phyloP scores from a whole-genome alignment of 306 rosid genomes.

The Hippophae tibetana region DNA sequence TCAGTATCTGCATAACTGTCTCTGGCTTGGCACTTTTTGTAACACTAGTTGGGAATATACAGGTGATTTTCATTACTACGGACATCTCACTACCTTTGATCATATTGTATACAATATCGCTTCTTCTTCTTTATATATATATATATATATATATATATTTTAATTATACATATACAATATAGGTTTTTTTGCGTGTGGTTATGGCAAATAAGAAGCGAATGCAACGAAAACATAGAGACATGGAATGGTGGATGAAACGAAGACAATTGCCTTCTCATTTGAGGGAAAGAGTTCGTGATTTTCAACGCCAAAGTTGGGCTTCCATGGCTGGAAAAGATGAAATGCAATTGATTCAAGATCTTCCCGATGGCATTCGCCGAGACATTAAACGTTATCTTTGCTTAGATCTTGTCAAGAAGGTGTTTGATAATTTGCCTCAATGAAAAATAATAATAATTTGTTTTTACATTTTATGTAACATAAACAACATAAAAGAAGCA shows the following conservation, averaged over 20 bases:
- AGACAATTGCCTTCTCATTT: slow-evolving; percentile 29
- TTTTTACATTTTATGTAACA: no score
- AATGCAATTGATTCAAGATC: slow-evolving; percentile 21
- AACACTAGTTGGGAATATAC: slow-evolving; percentile 30
- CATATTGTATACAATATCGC: no score
- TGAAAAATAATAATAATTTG: background rate
- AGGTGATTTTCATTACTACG: slow-evolving; percentile 7
- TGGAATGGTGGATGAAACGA: slow-evolving; percentile 38
- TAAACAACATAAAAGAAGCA: no score
- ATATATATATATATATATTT: no score
- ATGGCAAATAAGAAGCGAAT: slow-evolving; percentile 27
- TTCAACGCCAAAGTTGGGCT: slow-evolving; percentile 21
- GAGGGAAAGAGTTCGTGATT: slow-evolving; percentile 24
- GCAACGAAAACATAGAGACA: slow-evolving; percentile 23
- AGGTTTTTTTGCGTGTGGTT: slow-evolving; percentile 23
- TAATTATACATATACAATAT: background rate
- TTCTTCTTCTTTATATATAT: no score
- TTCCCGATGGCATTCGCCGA: slow-evolving; percentile 31
- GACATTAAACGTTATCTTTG: slow-evolving; percentile 36
- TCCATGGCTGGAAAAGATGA: slow-evolving; percentile 30
- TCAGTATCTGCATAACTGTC: slow-evolving; percentile 15
- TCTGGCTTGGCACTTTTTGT: slow-evolving; percentile 25
- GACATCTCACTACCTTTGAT: no score
- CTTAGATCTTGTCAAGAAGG: slow-evolving; percentile 35
- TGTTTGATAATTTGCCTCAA: background rate